Conservation (phyloP, 352 stramenopile genomes). For the Phytophthora boehmeriae region DNA sequence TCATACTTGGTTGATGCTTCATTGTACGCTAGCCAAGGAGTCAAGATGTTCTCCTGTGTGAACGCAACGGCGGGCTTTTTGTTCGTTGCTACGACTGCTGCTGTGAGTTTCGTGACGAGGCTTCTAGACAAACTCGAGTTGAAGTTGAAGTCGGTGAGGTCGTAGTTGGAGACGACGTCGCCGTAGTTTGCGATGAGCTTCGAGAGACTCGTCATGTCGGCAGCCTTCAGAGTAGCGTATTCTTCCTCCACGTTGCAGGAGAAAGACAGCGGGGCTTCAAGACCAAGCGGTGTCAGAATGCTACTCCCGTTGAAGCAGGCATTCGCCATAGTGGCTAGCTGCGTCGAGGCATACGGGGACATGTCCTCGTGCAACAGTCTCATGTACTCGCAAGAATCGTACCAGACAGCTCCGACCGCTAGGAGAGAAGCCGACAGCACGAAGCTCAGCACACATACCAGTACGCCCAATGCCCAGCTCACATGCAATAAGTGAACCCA, state of each 20-base stretch:
- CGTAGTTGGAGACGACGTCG: slow-evolving; percentile 52
- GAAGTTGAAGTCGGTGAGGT: slow-evolving; percentile 70
- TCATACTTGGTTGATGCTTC: slow-evolving; percentile 20
- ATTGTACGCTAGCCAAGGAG: slow-evolving; percentile 60
- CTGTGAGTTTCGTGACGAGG: slow-evolving; percentile 46
- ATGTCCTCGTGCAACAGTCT: slow-evolving; percentile 77
- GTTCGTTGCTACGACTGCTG: slow-evolving; percentile 29
- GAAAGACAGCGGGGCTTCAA: slow-evolving; percentile 58
- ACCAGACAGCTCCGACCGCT: slow-evolving; percentile 79
- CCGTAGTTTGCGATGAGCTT: slow-evolving; percentile 53
- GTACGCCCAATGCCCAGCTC: slow-evolving; percentile 71
- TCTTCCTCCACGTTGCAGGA: slow-evolving; percentile 73
- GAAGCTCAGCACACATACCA: slow-evolving; percentile 84
- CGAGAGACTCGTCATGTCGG: slow-evolving; percentile 45
- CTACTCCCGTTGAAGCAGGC: slow-evolving; percentile 76
- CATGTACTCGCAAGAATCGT: slow-evolving; percentile 84
- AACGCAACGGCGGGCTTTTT: slow-evolving; percentile 25
- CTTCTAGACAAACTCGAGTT: slow-evolving; percentile 55
- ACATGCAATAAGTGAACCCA: slow-evolving; percentile 82
- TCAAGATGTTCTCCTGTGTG: slow-evolving; percentile 66
- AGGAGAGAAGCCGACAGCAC: slow-evolving; percentile 73
- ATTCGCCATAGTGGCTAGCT: slow-evolving; percentile 63
- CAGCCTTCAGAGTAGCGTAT: slow-evolving; percentile 46
- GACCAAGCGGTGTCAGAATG: slow-evolving; percentile 58
- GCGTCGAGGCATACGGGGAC: slow-evolving; percentile 69